phyloP scores from a whole-genome alignment of 2,329 filamentous ascomycete genomes.

The Fusarium bulbicola region DNA sequence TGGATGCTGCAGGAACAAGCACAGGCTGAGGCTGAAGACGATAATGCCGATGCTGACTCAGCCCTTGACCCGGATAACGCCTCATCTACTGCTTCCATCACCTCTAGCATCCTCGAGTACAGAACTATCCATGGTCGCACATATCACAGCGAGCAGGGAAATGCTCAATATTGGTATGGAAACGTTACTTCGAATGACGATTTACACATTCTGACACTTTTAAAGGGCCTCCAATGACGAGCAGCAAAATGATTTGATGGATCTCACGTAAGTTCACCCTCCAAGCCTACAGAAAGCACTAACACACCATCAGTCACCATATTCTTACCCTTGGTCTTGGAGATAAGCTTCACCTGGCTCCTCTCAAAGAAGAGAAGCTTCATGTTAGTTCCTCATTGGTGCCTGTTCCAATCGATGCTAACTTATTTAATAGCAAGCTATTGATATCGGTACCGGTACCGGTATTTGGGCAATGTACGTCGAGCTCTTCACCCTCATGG shows the following conservation, averaged over 20 bases:
- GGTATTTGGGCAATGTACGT: conserved; percentile 59
- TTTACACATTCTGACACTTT: background rate
- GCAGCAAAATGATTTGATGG: conserved; percentile 35
- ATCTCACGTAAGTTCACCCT: conserved; percentile 16
- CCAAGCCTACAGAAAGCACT: background rate
- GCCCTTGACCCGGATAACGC: conserved; percentile 6
- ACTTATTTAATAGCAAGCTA: conserved; percentile 12
- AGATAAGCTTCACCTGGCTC: conserved; percentile 33
- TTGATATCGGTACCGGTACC: conserved; percentile 67
- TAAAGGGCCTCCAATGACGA: conserved; percentile 39
- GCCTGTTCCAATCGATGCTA: too few relatives aligned
- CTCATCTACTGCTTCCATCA: conserved; percentile 32
- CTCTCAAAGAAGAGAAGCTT: conserved; percentile 35
- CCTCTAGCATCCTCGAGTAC: conserved; percentile 36
- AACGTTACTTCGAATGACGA: accelerated
- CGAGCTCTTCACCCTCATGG: accelerated
- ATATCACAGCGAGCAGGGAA: conserved; percentile 35
- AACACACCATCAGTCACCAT: conserved; percentile 17
- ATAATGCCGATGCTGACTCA: conserved; percentile 1
- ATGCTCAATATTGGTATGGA: conserved; percentile 40
- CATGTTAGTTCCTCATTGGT: conserved; percentile 15
- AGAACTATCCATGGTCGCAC: conserved; percentile 36
- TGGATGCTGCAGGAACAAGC: background rate
- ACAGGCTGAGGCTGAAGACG: background rate
- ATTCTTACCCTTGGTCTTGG: conserved; percentile 35